Conservation (phyloP, 129 eudicot genomes). For the Pseudognaphalium luteoalbum region DNA sequence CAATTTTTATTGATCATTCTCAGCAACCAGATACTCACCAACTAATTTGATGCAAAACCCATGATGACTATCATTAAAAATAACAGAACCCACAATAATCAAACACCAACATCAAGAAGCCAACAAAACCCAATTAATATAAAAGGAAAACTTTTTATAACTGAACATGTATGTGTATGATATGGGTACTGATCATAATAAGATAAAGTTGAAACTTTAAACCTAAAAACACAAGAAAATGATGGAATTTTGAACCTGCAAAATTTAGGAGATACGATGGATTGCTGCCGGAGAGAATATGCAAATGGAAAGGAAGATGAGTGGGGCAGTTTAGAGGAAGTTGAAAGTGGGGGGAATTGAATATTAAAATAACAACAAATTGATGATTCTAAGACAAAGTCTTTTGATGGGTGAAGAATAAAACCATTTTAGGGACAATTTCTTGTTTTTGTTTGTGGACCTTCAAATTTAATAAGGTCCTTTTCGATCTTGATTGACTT, state of each 20-base stretch:
- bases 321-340: slow-evolving; percentile 15
- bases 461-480: background rate
- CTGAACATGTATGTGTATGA: background rate
- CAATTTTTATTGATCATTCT: slow-evolving; percentile 5
- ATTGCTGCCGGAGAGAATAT: slow-evolving; percentile 32
- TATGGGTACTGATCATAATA: background rate
- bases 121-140: background rate
- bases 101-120: background rate
- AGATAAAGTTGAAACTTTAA: slow-evolving; percentile 6
- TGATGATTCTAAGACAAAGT: slow-evolving; percentile 23
- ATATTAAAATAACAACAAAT: slow-evolving; percentile 1
- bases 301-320: slow-evolving; percentile 1
- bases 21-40: slow-evolving; percentile 5
- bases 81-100: slow-evolving; percentile 13
- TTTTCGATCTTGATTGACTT: background rate
- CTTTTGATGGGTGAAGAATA: slow-evolving; percentile 26
- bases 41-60: slow-evolving; percentile 22
- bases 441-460: background rate
- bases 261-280: slow-evolving; percentile 25
- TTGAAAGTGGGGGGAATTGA: slow-evolving; percentile 38
- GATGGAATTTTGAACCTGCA: slow-evolving; percentile 18
- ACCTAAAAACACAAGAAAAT: slow-evolving; percentile 20
- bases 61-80: background rate
- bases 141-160: background rate
- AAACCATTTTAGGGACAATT: background rate